These are phyloP conservation scores for Rutstroemia sp. DNA, from an alignment of 2,329 filamentous ascomycete species.

Conservation along the genomic window DNA sequence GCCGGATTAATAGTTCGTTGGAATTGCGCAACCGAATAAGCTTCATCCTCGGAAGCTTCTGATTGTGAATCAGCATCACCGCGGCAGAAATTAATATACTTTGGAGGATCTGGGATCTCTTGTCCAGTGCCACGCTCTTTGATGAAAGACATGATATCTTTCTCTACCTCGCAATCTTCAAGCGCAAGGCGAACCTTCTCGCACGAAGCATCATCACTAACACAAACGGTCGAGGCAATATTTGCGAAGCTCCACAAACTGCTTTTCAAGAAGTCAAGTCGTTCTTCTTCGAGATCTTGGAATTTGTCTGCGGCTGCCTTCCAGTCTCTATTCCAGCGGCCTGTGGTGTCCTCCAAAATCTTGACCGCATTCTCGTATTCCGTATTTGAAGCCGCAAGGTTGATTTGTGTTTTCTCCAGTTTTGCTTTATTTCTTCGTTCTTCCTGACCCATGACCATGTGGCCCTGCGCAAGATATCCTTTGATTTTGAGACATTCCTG, in stretches of 20 bases:
- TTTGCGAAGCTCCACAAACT: slow-evolving; percentile 98
- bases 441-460: slow-evolving; percentile 99
- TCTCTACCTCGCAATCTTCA: slow-evolving; percentile 94
- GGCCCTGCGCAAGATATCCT: slow-evolving; percentile 93
- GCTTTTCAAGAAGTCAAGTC: slow-evolving; percentile 94
- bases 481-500: slow-evolving; percentile 98
- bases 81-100: slow-evolving; percentile 97
- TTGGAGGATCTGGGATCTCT: slow-evolving; percentile 93
- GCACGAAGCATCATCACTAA: slow-evolving; percentile 93
- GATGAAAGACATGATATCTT: slow-evolving; percentile 87
- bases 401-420: slow-evolving; percentile 96
- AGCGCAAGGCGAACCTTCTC: slow-evolving; percentile 92
- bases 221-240: slow-evolving; percentile 92
- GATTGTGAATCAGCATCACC: slow-evolving; percentile 81
- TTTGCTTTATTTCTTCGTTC: slow-evolving; percentile 98
- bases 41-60: slow-evolving; percentile 76
- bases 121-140: slow-evolving; percentile 84
- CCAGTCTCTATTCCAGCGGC: slow-evolving; percentile 96
- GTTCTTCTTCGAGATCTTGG: slow-evolving; percentile 95
- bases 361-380: slow-evolving; percentile 95
- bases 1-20: slow-evolving; percentile 91
- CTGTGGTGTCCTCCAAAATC: slow-evolving; percentile 87
- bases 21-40: slow-evolving; percentile 93
- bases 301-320: slow-evolving; percentile 98
- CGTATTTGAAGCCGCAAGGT: slow-evolving; percentile 79